Percentiles rank a stretch among this genome's conserved stretches.
Conservation (phyloP, 345 rosid species). For the Moricandia moricandioides region DNA sequence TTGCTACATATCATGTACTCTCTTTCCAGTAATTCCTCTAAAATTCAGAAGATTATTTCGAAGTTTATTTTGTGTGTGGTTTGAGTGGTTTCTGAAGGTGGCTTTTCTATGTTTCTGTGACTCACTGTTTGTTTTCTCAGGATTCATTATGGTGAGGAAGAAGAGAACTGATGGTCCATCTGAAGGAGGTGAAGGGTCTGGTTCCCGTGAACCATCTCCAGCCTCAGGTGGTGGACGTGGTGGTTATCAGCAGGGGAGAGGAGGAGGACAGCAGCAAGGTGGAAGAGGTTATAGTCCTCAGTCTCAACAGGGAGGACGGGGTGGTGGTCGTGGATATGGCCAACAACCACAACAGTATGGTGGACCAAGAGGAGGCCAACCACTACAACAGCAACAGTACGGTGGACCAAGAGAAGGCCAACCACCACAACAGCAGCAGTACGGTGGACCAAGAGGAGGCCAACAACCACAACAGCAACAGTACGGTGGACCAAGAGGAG, state of each 20-base stretch:
- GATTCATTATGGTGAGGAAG: conserved; percentile 69
- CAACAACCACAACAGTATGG: neutral
- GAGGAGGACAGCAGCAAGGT: conserved; percentile 43
- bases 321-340: conserved; percentile 62
- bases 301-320: conserved; percentile 63
- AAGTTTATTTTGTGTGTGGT: neutral
- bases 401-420: neutral
- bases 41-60: neutral
- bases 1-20: neutral
- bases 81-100: neutral
- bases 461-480: neutral
- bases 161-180: conserved; percentile 55
- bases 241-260: conserved; percentile 33
- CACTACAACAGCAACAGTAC: conserved; percentile 12
- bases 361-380: too few species aligned
- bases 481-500: neutral
- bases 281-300: conserved; percentile 61
- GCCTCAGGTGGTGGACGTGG: conserved; percentile 55
- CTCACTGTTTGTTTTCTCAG: conserved; percentile 21
- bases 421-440: neutral
- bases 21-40: neutral
- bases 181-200: conserved; percentile 69
- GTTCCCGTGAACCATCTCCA: conserved; percentile 48
- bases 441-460: neutral
- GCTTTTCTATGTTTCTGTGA: neutral